A percentile compares a stretch with the other conserved stretches of the same genome.
These are phyloP conservation scores for Truncatella angustata DNA, from an alignment of 2,329 filamentous ascomycete genomes.

Conservation along the genomic window DNA sequence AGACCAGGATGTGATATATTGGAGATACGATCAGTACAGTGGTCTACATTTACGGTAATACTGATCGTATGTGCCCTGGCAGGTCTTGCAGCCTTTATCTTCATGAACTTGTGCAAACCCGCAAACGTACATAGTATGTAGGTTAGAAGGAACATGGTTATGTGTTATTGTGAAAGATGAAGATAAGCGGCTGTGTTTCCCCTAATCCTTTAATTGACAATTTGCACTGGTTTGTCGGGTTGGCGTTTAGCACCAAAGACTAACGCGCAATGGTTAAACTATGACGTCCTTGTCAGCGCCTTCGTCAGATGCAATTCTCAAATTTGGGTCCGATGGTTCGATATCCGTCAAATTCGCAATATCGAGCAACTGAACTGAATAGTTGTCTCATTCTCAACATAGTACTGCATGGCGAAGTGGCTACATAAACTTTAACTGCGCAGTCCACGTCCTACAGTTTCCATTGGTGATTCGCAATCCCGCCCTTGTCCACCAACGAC, in stretches of 20 bases:
- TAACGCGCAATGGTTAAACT: neutral
- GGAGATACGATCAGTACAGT: too few species aligned
- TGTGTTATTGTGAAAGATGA: neutral
- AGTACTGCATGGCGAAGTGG: neutral
- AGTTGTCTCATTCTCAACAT: too few species aligned
- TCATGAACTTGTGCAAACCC: too few species aligned
- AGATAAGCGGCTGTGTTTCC: neutral
- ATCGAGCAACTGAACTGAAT: too few species aligned
- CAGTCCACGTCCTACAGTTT: neutral
- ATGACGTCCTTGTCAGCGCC: neutral
- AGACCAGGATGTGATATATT: too few species aligned
- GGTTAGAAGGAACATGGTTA: neutral
- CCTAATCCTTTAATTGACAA: neutral
- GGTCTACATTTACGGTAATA: too few species aligned
- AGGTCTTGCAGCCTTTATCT: too few species aligned
- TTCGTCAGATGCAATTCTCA: neutral
- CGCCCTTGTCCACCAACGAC: neutral
- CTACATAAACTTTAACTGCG: neutral
- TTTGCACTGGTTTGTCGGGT: neutral
- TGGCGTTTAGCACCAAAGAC: slow-evolving; percentile 1
- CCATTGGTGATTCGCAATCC: neutral
- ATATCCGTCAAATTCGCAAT: too few species aligned
- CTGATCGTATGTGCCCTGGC: too few species aligned
- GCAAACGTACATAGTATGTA: too few species aligned
- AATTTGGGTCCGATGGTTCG: too few species aligned